phyloP scores from a whole-genome alignment of 371 early-diverging fungal genomes.

The Mortierella sp. region DNA sequence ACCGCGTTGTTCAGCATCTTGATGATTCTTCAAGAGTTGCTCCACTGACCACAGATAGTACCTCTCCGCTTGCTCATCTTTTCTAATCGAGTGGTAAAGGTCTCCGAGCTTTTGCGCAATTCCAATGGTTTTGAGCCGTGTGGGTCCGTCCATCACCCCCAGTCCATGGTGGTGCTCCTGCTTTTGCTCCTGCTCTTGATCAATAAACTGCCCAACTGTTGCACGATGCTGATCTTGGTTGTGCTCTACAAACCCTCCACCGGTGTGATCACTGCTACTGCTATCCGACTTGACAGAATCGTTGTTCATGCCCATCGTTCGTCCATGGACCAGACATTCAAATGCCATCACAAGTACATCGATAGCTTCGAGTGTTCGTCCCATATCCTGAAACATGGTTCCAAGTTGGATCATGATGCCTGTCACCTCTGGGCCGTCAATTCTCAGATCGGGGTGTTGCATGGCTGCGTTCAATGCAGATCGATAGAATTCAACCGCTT shows the following conservation, averaged over 20 bases:
- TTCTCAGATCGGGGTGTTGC: slow-evolving; percentile 58
- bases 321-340: slow-evolving; percentile 52
- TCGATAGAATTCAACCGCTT: slow-evolving; percentile 63
- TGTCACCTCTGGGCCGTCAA: slow-evolving; percentile 64
- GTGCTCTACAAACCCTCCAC: too few relatives aligned
- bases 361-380: slow-evolving; percentile 63
- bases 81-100: slow-evolving; percentile 55
- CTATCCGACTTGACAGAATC: slow-evolving; percentile 3
- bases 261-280: too few relatives aligned
- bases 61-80: slow-evolving; percentile 67
- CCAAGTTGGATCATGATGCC: slow-evolving; percentile 75
- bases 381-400: slow-evolving; percentile 60
- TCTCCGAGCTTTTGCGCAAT: slow-evolving; percentile 74
- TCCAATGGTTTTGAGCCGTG: slow-evolving; percentile 63
- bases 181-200: slow-evolving; percentile 1
- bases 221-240: too few relatives aligned
- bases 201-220: slow-evolving; percentile 1
- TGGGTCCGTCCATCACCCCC: slow-evolving; percentile 45
- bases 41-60: slow-evolving; percentile 74
- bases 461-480: slow-evolving; percentile 61
- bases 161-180: slow-evolving; percentile 6
- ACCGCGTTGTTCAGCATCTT: slow-evolving; percentile 5
- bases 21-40: slow-evolving; percentile 56
- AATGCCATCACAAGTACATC: slow-evolving; percentile 61
- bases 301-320: slow-evolving; percentile 27